These are phyloP conservation scores for Cudoniella acicularis DNA, from an alignment of 495 filamentous ascomycete species.

Conservation along the genomic window DNA sequence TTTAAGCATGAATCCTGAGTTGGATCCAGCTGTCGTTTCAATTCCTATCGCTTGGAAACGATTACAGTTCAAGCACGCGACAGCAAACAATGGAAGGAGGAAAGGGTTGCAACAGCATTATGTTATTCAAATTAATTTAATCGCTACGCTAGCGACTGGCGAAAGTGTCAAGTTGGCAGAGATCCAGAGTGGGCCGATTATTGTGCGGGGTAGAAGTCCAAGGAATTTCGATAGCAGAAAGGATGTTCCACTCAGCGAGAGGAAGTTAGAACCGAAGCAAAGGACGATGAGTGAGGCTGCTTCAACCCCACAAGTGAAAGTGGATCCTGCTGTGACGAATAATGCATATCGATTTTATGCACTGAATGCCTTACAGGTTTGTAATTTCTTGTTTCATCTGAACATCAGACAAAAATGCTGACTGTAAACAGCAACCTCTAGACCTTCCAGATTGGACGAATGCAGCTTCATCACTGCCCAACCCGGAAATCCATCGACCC, in stretches of 20 bases:
- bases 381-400: not conserved
- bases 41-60: constrained; percentile 87
- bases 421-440: constrained; percentile 17
- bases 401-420: not conserved
- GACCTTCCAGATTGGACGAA: constrained; percentile 24
- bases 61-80: constrained; percentile 88
- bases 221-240: constrained; percentile 66
- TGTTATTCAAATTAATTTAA: constrained; percentile 59
- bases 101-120: constrained; percentile 72
- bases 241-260: constrained; percentile 58
- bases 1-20: constrained; percentile 67
- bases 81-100: constrained; percentile 74
- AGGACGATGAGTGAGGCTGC: constrained; percentile 21
- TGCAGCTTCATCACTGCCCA: not conserved
- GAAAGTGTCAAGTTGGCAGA: constrained; percentile 56
- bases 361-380: constrained; percentile 19
- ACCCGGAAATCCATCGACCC: constrained; percentile 5
- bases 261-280: constrained; percentile 31
- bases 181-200: constrained; percentile 61
- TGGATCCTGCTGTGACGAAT: constrained; percentile 22
- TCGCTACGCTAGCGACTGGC: constrained; percentile 57
- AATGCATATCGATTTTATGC: constrained; percentile 23
- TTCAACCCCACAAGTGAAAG: constrained; percentile 9
- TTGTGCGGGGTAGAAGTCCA: constrained; percentile 64
- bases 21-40: constrained; percentile 70